Evolutionary conservation across 2,329 filamentous ascomycete species (phyloP).

Genomic region (Fusarium pseudograminearum): DNA sequence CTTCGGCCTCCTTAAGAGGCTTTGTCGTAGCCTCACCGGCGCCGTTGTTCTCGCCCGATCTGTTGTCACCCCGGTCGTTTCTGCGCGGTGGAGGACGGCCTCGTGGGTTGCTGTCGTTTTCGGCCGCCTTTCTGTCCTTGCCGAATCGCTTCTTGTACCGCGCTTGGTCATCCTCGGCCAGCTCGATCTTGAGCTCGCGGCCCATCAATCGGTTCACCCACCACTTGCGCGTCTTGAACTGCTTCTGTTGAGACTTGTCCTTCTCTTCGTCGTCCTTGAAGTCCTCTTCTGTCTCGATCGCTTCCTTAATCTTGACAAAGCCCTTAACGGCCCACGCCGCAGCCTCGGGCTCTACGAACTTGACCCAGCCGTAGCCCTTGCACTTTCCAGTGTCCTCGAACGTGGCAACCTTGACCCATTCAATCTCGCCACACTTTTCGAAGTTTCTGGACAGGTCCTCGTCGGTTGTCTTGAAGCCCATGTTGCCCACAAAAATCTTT

Average conservation of each 20-base stretch:
- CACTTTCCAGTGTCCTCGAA: constrained; percentile 98
- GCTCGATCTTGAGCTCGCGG: constrained; percentile 86
- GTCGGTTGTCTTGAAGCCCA: constrained; percentile 84
- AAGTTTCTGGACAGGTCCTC: constrained; percentile 87
- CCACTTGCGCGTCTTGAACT: constrained; percentile 75
- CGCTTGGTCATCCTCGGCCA: constrained; percentile 89
- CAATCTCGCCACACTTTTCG: constrained; percentile 83
- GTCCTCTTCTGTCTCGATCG: constrained; percentile 71
- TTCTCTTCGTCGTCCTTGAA: constrained; percentile 62
- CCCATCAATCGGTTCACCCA: constrained; percentile 89
- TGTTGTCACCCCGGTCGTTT: constrained; percentile 35
- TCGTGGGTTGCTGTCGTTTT: constrained; percentile 44
- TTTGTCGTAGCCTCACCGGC: constrained; percentile 40
- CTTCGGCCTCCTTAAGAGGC: constrained; percentile 58
- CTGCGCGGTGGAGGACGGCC: constrained; percentile 54
- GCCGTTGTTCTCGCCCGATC: constrained; percentile 48
- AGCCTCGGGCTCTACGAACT: constrained; percentile 82
- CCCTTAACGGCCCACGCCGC: constrained; percentile 80
- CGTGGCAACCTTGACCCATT: constrained; percentile 88
- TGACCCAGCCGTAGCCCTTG: constrained; percentile 97
- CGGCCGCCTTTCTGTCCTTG: constrained; percentile 65
- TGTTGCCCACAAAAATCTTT: constrained; percentile 92
- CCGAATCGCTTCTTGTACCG: constrained; percentile 95
- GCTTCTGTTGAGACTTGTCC: constrained; percentile 58
- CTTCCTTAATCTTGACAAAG: constrained; percentile 78